Evolutionary conservation across 2,329 filamentous ascomycete genomes (phyloP), one percentile per base, ranked within the genome.

Genomic region (Aspergillus flavus): DNA sequence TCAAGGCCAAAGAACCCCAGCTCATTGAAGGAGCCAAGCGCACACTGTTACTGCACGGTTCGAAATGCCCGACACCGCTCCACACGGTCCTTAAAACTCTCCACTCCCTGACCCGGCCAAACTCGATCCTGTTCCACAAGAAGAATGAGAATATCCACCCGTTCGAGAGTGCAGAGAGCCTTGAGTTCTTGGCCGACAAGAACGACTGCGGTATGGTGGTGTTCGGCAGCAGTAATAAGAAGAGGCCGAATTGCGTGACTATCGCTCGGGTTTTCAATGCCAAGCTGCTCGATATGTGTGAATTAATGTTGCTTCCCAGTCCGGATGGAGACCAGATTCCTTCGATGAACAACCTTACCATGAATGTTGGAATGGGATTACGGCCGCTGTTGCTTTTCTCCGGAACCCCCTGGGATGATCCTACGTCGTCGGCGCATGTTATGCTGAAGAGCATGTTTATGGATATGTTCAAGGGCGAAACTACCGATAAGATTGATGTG

Each of bases 121-220:
- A 94, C 65, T 89, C 90, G 68, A 90, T 96, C 79, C 93, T 94
- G 70, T 97, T 99, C 83, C 92, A 89, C 80, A 99, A 98, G 86
- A 98, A 98, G 84, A 99, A 99, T 80, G 85, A 89, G 65, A 81
- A 81, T 70, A 91, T 97, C 72, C 93, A 95, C 79, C 95, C 95
- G 2, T 99, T 99, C 79, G 94, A 97, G 79, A 93, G 96, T 77
- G 83, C 91, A 67, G 84, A 90, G 32, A 94, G 91, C 59, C 86
- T 98, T 69, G 93, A 97, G 80, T 99, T 99, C 83, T 94, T 99
- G 83, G 90, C 91, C 66, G 89, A 94, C 76, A 99, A 98, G 84
- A 99, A 99, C 81, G 95, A 99, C 78, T 89, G 92, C 73, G 91
- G 89, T 53, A 83, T 97, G 55, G 85, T 97, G 69, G 86, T 95